Evolutionary conservation across 106 monocot species (phyloP).

Genomic region (Gastrodia elata): DNA sequence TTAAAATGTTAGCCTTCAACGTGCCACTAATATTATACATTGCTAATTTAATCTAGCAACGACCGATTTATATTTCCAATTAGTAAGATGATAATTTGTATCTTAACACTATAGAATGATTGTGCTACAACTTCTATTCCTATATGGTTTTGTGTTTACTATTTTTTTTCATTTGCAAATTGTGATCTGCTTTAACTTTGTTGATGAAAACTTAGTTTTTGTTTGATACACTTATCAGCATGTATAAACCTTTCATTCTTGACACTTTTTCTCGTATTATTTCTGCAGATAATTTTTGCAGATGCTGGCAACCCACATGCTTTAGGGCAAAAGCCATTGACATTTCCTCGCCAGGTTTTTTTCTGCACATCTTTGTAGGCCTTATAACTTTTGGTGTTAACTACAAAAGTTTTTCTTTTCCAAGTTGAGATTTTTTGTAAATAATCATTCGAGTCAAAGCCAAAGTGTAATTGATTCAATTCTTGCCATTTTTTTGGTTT

Average conservation of each 20-base stretch:
- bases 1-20: not conserved
- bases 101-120: not conserved
- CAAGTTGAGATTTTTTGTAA: not conserved
- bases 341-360: constrained; percentile 93
- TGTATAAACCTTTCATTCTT: not conserved
- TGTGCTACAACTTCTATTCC: not conserved
- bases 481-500: not conserved
- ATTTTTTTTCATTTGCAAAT: not conserved
- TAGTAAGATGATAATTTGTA: not conserved
- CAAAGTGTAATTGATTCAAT: not conserved
- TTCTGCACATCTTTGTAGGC: not conserved
- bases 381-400: not conserved
- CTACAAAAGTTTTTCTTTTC: not conserved
- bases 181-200: not conserved
- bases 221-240: not conserved
- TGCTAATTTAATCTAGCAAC: not conserved
- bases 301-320: constrained; percentile 99
- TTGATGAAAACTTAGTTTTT: not conserved
- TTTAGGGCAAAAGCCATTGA: constrained; percentile 90
- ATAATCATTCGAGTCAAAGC: not conserved
- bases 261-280: not conserved
- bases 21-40: not conserved
- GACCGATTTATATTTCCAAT: not conserved
- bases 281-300: constrained; percentile 88
- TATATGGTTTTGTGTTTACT: not conserved